phyloP scores from a whole-genome alignment of 371 early-diverging fungal species.

The Mucor velutinosus region DNA sequence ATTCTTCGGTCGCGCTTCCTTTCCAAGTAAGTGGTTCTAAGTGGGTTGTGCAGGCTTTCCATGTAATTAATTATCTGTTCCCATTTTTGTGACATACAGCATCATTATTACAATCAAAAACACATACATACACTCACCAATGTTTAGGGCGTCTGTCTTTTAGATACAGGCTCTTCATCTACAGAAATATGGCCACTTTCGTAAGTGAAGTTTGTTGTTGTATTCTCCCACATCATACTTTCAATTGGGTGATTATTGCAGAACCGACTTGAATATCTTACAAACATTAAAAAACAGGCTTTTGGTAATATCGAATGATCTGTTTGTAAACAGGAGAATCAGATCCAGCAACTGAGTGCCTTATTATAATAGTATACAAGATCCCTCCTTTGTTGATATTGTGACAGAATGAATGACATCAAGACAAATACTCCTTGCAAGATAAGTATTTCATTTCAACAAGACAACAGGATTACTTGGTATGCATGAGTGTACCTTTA shows the following conservation, averaged over 20 bases:
- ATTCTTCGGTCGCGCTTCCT: conserved; percentile 21
- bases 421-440: conserved; percentile 21
- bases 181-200: conserved; percentile 22
- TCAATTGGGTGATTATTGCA: too few relatives aligned
- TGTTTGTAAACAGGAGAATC: conserved; percentile 16
- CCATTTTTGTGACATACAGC: conserved; percentile 22
- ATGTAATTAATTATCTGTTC: conserved; percentile 18
- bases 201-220: conserved; percentile 22
- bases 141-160: conserved; percentile 16
- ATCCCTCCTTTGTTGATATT: conserved; percentile 21
- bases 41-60: conserved; percentile 17
- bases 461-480: conserved; percentile 17
- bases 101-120: conserved; percentile 23
- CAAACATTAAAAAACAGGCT: conserved; percentile 19
- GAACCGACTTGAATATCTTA: conserved; percentile 22
- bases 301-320: conserved; percentile 16
- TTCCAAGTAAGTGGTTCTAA: conserved; percentile 16
- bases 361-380: conserved; percentile 23
- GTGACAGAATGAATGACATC: conserved; percentile 18
- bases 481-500: conserved; percentile 20
- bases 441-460: conserved; percentile 22
- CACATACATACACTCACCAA: conserved; percentile 20
- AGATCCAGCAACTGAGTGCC: conserved; percentile 15
- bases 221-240: too few relatives aligned
- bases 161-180: conserved; percentile 21